Percentiles rank a stretch among this genome's conserved stretches.
phyloP scores from a whole-genome alignment of 176 grass and related monocot genomes.

The Ensete glaucum region DNA sequence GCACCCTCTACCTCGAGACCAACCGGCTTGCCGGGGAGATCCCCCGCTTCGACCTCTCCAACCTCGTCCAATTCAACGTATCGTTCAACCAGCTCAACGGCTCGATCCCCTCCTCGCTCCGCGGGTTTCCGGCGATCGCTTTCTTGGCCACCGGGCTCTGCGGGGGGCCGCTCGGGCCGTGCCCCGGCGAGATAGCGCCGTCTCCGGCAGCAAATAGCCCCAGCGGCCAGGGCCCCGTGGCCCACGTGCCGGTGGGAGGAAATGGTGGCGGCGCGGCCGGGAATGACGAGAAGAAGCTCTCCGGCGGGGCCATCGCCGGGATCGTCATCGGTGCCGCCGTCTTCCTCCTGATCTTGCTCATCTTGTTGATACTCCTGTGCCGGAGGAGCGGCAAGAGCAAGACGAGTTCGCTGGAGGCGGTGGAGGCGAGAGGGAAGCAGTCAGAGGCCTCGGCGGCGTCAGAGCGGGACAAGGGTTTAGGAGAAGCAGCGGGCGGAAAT shows the following conservation, averaged over 20 bases:
- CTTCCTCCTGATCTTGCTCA: constrained; percentile 31
- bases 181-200: constrained; percentile 38
- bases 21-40: constrained; percentile 45
- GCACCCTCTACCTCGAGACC: constrained; percentile 35
- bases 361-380: constrained; percentile 46
- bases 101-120: constrained; percentile 40
- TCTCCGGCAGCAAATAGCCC: constrained; percentile 25
- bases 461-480: constrained; percentile 20
- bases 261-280: constrained; percentile 1
- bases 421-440: constrained; percentile 22
- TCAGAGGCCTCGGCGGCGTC: constrained; percentile 11
- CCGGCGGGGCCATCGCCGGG: constrained; percentile 50
- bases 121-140: constrained; percentile 22
- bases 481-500: constrained; percentile 14
- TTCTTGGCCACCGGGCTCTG: constrained; percentile 47
- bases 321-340: constrained; percentile 39
- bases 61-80: constrained; percentile 45
- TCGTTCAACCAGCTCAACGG: constrained; percentile 53
- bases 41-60: constrained; percentile 25
- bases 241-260: background rate
- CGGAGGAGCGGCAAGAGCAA: constrained; percentile 28
- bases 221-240: too few species aligned
- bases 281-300: constrained; percentile 35
- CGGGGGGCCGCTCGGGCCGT: constrained; percentile 41
- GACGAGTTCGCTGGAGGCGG: constrained; percentile 24